Percentiles rank a stretch among this genome's conserved stretches.
Evolutionary conservation across 176 grass and related monocot genomes (phyloP).

Genomic region (Otatea glauca): DNA sequence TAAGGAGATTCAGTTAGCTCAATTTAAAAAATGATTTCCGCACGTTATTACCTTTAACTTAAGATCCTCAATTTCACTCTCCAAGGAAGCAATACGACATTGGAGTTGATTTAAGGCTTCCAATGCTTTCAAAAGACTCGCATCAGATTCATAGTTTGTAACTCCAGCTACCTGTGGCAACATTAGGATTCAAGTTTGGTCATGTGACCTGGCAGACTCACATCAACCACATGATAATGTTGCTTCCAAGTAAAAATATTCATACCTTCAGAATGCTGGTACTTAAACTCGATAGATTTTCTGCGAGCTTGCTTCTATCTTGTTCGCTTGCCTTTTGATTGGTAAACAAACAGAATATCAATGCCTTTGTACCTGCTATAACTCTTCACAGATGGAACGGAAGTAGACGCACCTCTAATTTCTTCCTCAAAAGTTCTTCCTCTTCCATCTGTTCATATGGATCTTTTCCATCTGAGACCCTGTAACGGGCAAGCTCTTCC

Average conservation of each 20-base stretch:
- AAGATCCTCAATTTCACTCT: constrained; percentile 66
- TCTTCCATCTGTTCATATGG: constrained; percentile 65
- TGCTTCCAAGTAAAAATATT: constrained; percentile 12
- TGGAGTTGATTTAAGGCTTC: constrained; percentile 67
- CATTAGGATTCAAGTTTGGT: constrained; percentile 32
- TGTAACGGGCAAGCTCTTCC: constrained; percentile 77
- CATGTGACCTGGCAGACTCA: constrained; percentile 6
- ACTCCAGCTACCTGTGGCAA: constrained; percentile 69
- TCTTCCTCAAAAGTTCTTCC: constrained; percentile 67
- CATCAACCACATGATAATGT: constrained; percentile 12
- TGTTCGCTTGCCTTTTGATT: constrained; percentile 78
- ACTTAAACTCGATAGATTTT: constrained; percentile 69
- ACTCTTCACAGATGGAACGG: constrained; percentile 13
- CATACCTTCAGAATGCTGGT: constrained; percentile 75
- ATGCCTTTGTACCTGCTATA: background rate
- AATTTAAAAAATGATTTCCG: background rate
- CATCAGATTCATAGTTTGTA: constrained; percentile 44
- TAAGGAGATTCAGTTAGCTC: background rate
- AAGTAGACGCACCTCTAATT: constrained; percentile 60
- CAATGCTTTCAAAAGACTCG: constrained; percentile 62
- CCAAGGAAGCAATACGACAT: constrained; percentile 58
- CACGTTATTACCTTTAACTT: constrained; percentile 63
- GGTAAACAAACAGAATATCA: constrained; percentile 30
- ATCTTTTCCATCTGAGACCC: constrained; percentile 62
- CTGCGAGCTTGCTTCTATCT: constrained; percentile 62